Evolutionary conservation across 768 basidiomycete species (phyloP).

Genomic region (Tricholoma furcatifolium): DNA sequence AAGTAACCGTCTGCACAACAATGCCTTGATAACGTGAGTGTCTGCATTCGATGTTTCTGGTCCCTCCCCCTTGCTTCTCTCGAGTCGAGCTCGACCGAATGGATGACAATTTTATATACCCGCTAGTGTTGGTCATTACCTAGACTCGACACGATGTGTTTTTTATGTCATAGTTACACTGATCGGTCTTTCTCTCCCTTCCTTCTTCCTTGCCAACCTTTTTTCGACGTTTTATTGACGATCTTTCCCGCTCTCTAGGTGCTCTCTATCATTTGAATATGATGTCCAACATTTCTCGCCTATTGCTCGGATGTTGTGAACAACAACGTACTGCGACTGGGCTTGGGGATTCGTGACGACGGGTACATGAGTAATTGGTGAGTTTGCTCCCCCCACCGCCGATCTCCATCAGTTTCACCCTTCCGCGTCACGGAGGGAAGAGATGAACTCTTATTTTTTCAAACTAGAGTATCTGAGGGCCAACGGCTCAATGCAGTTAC

Average conservation of each 20-base stretch:
- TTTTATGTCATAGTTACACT: conserved; percentile 92
- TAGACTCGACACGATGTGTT: conserved; percentile 54
- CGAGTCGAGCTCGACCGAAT: conserved; percentile 28
- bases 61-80: background rate
- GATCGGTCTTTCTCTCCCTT: conserved; percentile 47
- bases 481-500: conserved; percentile 66
- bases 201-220: conserved; percentile 7
- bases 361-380: background rate
- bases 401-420: conserved; percentile 1
- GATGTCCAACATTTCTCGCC: no score
- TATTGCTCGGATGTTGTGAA: no score
- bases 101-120: conserved; percentile 55
- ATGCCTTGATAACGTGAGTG: background rate
- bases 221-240: background rate
- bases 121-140: conserved; percentile 55
- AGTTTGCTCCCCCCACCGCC: conserved; percentile 18
- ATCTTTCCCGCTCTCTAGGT: background rate
- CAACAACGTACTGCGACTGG: no score
- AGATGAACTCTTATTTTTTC: conserved; percentile 67
- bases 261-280: background rate
- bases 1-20: no score
- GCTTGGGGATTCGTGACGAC: no score
- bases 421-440: background rate
- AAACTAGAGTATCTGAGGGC: conserved; percentile 96
- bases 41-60: background rate